Percentiles rank a stretch among this genome's conserved stretches.
These are phyloP conservation scores for Jacaranda copaia DNA, from an alignment of 257 asterid genomes.

Conservation along the genomic window DNA sequence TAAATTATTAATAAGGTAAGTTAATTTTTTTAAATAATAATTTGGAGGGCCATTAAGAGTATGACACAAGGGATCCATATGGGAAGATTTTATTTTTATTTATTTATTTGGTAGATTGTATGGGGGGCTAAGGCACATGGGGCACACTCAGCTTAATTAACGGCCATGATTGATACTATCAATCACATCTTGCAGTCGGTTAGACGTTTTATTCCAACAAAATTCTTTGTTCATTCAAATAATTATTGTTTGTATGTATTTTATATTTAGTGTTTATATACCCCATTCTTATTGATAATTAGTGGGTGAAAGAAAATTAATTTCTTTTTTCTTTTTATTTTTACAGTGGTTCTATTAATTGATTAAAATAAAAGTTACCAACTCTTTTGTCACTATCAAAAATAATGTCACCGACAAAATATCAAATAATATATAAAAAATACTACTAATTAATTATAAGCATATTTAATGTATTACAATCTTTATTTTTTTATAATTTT, in stretches of 20 bases:
- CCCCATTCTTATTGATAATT: too few species aligned
- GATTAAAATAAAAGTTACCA: too few species aligned
- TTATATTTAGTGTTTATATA: neutral
- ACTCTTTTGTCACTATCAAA: too few species aligned
- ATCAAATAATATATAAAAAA: too few species aligned
- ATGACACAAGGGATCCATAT: constrained; percentile 39
- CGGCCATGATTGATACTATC: constrained; percentile 22
- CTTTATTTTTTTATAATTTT: too few species aligned
- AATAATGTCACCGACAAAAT: too few species aligned
- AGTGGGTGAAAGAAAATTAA: too few species aligned
- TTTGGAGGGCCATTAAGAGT: constrained; percentile 32
- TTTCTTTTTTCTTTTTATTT: too few species aligned
- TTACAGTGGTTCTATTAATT: too few species aligned
- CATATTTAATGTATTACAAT: too few species aligned
- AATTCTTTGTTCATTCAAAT: neutral
- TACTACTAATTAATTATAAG: too few species aligned
- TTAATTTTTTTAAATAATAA: neutral
- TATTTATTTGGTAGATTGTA: constrained; percentile 39
- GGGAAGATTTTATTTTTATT: constrained; percentile 30
- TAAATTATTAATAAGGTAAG: constrained; percentile 4
- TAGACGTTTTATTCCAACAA: constrained; percentile 14
- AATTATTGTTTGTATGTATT: neutral
- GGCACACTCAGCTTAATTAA: constrained; percentile 42
- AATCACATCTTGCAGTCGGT: constrained; percentile 31
- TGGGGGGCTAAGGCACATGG: constrained; percentile 65